A percentile compares a stretch with the other conserved stretches of the same genome.
Conservation (phyloP, 768 basidiomycete species). For the Brasilioporus rufonigricans region DNA sequence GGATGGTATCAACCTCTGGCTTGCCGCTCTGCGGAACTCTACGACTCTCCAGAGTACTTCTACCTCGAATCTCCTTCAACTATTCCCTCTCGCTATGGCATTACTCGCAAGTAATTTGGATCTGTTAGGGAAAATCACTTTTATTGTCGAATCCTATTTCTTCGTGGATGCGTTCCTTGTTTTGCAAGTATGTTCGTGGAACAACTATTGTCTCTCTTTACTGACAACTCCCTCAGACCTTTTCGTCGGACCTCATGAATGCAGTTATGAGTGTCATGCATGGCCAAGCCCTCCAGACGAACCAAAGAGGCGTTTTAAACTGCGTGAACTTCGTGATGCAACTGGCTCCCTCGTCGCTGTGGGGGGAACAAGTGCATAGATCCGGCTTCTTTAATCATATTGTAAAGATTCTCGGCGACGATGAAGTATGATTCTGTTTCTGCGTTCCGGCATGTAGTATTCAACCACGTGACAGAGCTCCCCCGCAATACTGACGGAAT, state of each 20-base stretch:
- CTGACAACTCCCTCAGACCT: constrained; percentile 38
- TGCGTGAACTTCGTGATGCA: constrained; percentile 61
- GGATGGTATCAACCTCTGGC: constrained; percentile 78
- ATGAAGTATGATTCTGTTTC: constrained; percentile 50
- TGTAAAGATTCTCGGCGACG: constrained; percentile 57
- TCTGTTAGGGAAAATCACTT: constrained; percentile 62
- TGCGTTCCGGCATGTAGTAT: not conserved
- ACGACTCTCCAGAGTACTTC: constrained; percentile 46
- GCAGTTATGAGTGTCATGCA: constrained; percentile 53
- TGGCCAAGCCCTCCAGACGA: constrained; percentile 46
- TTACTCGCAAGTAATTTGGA: constrained; percentile 71
- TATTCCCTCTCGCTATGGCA: constrained; percentile 63
- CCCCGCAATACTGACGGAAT: constrained; percentile 53
- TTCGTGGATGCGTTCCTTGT: constrained; percentile 64
- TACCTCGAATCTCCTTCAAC: constrained; percentile 53
- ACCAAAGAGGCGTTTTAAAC: constrained; percentile 63
- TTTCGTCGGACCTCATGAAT: constrained; percentile 54
- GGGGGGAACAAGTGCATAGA: constrained; percentile 71
- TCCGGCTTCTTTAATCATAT: constrained; percentile 71
- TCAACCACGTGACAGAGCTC: constrained; percentile 25
- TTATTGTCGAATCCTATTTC: constrained; percentile 74
- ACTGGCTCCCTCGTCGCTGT: constrained; percentile 56
- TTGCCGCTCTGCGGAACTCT: constrained; percentile 64
- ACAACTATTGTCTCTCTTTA: not conserved
- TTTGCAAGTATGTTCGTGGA: constrained; percentile 51